Evolutionary conservation across 768 basidiomycete genomes (phyloP).

Genomic region (Tricholoma matsutake): DNA sequence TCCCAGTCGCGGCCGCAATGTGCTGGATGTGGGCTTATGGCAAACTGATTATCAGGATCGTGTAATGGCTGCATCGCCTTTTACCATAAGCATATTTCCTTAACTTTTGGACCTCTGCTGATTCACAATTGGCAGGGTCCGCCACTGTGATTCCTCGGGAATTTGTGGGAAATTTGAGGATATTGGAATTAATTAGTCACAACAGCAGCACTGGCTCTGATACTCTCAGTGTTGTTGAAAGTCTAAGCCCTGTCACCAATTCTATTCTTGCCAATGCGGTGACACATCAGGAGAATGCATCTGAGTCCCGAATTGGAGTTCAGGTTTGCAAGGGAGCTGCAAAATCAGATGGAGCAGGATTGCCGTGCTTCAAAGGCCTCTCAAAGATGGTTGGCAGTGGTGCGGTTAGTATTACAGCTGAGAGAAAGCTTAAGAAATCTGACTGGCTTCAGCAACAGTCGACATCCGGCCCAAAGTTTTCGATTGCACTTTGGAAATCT

Average conservation of each 20-base stretch:
- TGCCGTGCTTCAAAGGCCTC: neutral
- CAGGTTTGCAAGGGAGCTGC: neutral
- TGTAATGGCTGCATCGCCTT: neutral
- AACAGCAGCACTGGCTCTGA: neutral
- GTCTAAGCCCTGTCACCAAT: neutral
- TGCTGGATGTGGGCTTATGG: neutral
- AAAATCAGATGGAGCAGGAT: neutral
- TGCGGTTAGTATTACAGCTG: neutral
- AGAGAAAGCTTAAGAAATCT: neutral
- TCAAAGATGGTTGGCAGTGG: neutral
- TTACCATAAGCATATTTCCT: neutral
- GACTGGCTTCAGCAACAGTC: neutral
- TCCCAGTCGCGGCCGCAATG: neutral
- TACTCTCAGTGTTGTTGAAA: neutral
- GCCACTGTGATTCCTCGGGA: neutral
- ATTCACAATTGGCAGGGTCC: neutral
- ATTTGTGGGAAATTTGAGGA: neutral
- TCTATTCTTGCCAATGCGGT: neutral
- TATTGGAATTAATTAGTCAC: neutral
- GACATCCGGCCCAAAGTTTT: neutral
- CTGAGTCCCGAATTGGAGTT: neutral
- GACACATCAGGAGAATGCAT: neutral
- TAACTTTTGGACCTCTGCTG: neutral
- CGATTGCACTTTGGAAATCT: neutral
- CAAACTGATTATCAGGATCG: neutral